Evolutionary conservation across 164 flowering plant genomes (phyloP).

Genomic region (Chloranthus sessilifolius): DNA sequence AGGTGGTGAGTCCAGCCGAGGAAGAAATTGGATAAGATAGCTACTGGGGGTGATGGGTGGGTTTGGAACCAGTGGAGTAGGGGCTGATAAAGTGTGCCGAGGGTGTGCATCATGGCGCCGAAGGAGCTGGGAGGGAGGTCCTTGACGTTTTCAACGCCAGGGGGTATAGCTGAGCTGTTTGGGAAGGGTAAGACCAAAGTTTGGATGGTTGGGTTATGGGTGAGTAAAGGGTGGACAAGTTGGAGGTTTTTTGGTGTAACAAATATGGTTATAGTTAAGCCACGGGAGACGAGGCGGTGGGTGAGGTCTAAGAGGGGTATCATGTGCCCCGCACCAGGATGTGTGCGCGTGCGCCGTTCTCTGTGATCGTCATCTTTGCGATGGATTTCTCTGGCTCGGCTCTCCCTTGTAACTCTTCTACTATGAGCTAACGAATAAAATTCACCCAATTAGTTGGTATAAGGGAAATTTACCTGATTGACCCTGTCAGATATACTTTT

Average conservation of each 20-base stretch:
- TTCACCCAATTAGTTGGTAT: too few species aligned
- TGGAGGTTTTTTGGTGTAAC: conserved; percentile 25
- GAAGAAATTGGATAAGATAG: conserved; percentile 28
- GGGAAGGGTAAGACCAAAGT: conserved; percentile 28
- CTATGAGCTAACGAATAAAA: too few species aligned
- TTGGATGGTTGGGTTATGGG: conserved; percentile 12
- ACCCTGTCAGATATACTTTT: too few species aligned
- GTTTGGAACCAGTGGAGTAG: conserved; percentile 25
- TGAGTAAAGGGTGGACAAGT: conserved; percentile 15
- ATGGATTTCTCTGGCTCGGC: too few species aligned
- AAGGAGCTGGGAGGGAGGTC: conserved; percentile 18
- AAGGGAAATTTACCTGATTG: too few species aligned
- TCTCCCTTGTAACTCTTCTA: too few species aligned
- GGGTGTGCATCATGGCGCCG: conserved; percentile 9
- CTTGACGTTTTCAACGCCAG: conserved; percentile 29
- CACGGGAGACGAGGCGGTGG: conserved; percentile 11
- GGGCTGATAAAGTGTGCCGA: conserved; percentile 11
- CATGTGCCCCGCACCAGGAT: conserved; percentile 24
- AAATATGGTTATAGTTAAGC: conserved; percentile 19
- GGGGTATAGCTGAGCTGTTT: conserved; percentile 16
- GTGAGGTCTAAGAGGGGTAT: conserved; percentile 26
- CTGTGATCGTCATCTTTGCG: too few species aligned
- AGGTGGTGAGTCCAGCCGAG: conserved; percentile 38
- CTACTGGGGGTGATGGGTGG: conserved; percentile 27
- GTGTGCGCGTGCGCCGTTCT: conserved; percentile 10